phyloP scores from a whole-genome alignment of 768 basidiomycete species.

The Paxillus rubicundulus region DNA sequence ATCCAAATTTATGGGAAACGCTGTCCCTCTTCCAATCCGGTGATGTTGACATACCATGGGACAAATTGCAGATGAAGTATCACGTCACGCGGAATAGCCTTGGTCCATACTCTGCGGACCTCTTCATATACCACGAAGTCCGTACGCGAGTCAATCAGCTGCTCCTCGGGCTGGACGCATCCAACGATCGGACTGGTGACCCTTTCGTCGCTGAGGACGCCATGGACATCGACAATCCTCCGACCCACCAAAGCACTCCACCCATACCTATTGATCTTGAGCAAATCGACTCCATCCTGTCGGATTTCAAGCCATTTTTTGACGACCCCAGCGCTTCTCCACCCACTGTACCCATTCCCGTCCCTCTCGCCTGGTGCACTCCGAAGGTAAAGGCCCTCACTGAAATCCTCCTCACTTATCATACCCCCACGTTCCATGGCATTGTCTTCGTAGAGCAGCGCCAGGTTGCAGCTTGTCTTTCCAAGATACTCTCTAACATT shows the following conservation, averaged over 20 bases:
- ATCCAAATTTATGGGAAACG: constrained; percentile 52
- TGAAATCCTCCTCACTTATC: constrained; percentile 54
- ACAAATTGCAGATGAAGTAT: constrained; percentile 62
- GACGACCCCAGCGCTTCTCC: constrained; percentile 28
- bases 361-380: constrained; percentile 64
- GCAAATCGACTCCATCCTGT: constrained; percentile 50
- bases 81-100: constrained; percentile 57
- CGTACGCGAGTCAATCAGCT: constrained; percentile 46
- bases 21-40: constrained; percentile 40
- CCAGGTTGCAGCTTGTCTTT: constrained; percentile 70
- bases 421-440: constrained; percentile 61
- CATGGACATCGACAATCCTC: constrained; percentile 30
- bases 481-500: constrained; percentile 59
- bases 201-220: constrained; percentile 15
- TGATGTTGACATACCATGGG: constrained; percentile 50
- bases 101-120: constrained; percentile 73
- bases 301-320: constrained; percentile 41
- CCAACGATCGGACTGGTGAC: constrained; percentile 16
- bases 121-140: constrained; percentile 64
- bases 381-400: constrained; percentile 69
- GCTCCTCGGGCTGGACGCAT: constrained; percentile 27
- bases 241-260: constrained; percentile 13
- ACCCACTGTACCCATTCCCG: constrained; percentile 36
- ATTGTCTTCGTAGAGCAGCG: constrained; percentile 89
- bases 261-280: constrained; percentile 41